phyloP scores from a whole-genome alignment of 345 rosid species.

The Microcos paniculata region DNA sequence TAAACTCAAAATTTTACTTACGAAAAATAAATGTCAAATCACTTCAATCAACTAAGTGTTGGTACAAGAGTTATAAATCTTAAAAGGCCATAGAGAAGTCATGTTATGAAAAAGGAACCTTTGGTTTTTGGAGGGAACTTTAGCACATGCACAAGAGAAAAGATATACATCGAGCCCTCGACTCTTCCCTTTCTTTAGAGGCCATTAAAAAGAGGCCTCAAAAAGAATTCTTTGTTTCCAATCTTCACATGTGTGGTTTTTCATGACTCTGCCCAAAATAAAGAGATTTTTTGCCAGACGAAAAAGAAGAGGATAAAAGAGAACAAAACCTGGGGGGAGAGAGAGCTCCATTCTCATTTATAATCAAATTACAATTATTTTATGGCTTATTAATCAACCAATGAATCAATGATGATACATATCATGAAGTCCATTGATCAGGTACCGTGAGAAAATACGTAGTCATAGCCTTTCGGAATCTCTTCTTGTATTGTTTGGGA shows the following conservation, averaged over 20 bases:
- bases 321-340: not conserved
- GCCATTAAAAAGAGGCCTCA: constrained; percentile 20
- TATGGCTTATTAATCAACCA: constrained; percentile 38
- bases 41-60: too few relatives aligned
- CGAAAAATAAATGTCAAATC: too few relatives aligned
- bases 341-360: constrained; percentile 10
- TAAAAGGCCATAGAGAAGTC: not conserved
- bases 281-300: not conserved
- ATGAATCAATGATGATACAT: constrained; percentile 24
- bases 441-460: constrained; percentile 92
- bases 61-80: too few relatives aligned
- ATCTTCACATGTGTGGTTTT: constrained; percentile 17
- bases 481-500: constrained; percentile 88
- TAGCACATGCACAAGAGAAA: not conserved
- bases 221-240: constrained; percentile 20
- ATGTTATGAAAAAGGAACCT: not conserved
- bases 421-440: constrained; percentile 82
- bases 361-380: constrained; percentile 19
- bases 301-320: not conserved
- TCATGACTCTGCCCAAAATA: constrained; percentile 6
- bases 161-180: not conserved
- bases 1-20: too few relatives aligned
- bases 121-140: not conserved
- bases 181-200: constrained; percentile 10
- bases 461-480: constrained; percentile 96